Evolutionary conservation across 345 rosid species (phyloP).

Genomic region (Salix dunnii): DNA sequence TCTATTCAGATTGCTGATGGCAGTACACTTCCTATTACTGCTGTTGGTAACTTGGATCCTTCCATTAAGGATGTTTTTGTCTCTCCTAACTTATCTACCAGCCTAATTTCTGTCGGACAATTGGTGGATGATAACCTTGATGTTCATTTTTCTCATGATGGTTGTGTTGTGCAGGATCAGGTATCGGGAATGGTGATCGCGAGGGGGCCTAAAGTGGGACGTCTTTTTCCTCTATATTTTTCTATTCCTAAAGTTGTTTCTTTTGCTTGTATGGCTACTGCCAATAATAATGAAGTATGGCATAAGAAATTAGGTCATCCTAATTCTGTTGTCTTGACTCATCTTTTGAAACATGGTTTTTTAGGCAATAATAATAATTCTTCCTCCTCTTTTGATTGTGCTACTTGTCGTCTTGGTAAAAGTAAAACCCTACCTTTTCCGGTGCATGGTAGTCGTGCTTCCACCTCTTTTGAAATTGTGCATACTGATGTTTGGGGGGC

Average conservation of each 20-base stretch:
- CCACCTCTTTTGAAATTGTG: background rate
- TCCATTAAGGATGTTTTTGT: too few species aligned
- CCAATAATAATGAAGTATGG: too few species aligned
- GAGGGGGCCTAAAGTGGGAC: background rate
- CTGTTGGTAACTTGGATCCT: background rate
- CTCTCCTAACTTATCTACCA: background rate
- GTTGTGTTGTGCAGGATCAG: too few species aligned
- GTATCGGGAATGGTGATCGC: background rate
- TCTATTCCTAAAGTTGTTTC: background rate
- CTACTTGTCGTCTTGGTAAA: background rate
- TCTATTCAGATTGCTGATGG: background rate
- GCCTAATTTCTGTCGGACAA: too few species aligned
- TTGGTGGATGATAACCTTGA: too few species aligned
- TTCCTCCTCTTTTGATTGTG: background rate
- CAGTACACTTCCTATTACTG: background rate
- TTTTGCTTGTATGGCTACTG: too few species aligned
- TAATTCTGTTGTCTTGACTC: too few species aligned
- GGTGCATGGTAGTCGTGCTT: background rate
- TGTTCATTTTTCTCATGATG: too few species aligned
- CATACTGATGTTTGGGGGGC: background rate
- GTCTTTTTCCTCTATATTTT: background rate
- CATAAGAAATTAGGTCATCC: too few species aligned
- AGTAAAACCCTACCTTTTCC: too few species aligned
- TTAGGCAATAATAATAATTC: background rate
- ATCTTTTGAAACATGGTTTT: background rate